These are phyloP conservation scores for Nothophoma quercina DNA, from an alignment of 2,329 filamentous ascomycete species.

Conservation along the genomic window DNA sequence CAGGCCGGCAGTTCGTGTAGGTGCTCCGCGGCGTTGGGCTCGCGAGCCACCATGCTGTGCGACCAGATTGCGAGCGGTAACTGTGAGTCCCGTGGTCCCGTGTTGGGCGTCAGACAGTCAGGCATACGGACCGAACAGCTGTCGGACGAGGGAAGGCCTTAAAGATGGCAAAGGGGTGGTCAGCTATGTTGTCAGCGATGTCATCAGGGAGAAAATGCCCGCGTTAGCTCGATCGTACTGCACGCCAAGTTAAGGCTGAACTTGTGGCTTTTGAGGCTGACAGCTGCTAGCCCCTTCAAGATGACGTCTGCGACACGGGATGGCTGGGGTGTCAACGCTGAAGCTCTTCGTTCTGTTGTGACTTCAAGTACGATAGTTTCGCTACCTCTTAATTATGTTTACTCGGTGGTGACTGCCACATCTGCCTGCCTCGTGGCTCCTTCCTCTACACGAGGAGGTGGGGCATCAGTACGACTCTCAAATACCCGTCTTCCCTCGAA, in stretches of 20 bases:
- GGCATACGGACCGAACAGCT: not conserved
- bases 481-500: slow-evolving; percentile 54
- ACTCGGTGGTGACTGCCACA: slow-evolving; percentile 3
- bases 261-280: slow-evolving; percentile 10
- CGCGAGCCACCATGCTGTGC: not conserved
- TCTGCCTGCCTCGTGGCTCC: slow-evolving; percentile 5
- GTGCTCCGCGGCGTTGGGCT: not conserved
- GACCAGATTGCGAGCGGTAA: not conserved
- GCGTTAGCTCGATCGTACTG: not conserved
- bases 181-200: not conserved
- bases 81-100: slow-evolving; percentile 1
- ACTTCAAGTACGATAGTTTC: not conserved
- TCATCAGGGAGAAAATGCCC: not conserved
- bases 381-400: not conserved
- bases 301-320: not conserved
- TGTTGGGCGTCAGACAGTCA: not conserved
- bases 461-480: slow-evolving; percentile 1
- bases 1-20: not conserved
- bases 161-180: not conserved
- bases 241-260: slow-evolving; percentile 13
- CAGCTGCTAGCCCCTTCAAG: not conserved
- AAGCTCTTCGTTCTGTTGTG: not conserved
- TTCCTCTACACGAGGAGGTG: not conserved
- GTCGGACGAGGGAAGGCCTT: not conserved
- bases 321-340: not conserved